Conservation (phyloP, 2,329 filamentous ascomycete genomes). For the Colletotrichum sp. region DNA sequence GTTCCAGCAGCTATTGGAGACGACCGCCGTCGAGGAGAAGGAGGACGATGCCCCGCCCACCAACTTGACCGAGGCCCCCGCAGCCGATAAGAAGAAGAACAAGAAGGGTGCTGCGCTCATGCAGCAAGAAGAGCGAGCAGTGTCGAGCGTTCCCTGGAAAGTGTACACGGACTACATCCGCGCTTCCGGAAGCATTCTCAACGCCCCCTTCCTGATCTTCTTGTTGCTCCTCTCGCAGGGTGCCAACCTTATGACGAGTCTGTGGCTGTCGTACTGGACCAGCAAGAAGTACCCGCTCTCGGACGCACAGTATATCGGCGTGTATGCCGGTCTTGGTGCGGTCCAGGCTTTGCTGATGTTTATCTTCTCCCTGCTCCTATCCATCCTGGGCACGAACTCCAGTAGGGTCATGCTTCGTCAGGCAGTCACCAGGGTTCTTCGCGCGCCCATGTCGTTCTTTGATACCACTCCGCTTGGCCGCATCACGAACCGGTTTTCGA, state of each 20-base stretch:
- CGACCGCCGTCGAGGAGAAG: constrained; percentile 76
- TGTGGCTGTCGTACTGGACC: constrained; percentile 97
- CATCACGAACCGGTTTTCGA: constrained; percentile 95
- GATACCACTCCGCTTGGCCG: constrained; percentile 94
- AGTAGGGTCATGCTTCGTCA: constrained; percentile 82
- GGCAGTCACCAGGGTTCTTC: constrained; percentile 78
- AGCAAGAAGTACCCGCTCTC: constrained; percentile 74
- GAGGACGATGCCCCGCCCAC: constrained; percentile 53
- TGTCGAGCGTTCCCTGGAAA: constrained; percentile 77
- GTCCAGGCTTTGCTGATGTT: constrained; percentile 79
- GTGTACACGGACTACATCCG: constrained; percentile 81
- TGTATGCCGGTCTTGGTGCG: constrained; percentile 74
- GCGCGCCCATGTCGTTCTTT: constrained; percentile 87
- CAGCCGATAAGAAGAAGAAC: constrained; percentile 53
- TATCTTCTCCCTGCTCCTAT: constrained; percentile 77
- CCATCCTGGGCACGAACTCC: constrained; percentile 79
- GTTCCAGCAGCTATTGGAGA: constrained; percentile 85
- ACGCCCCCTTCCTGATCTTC: constrained; percentile 67
- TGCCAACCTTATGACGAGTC: constrained; percentile 83
- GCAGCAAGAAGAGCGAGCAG: constrained; percentile 74
- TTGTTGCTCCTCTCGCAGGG: constrained; percentile 77
- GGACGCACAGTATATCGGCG: constrained; percentile 73
- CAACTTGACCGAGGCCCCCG: constrained; percentile 44
- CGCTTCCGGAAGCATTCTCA: constrained; percentile 74
- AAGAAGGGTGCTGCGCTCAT: constrained; percentile 70